Evolutionary conservation across 768 basidiomycete species (phyloP).

Genomic region (Lentinula raphanica): DNA sequence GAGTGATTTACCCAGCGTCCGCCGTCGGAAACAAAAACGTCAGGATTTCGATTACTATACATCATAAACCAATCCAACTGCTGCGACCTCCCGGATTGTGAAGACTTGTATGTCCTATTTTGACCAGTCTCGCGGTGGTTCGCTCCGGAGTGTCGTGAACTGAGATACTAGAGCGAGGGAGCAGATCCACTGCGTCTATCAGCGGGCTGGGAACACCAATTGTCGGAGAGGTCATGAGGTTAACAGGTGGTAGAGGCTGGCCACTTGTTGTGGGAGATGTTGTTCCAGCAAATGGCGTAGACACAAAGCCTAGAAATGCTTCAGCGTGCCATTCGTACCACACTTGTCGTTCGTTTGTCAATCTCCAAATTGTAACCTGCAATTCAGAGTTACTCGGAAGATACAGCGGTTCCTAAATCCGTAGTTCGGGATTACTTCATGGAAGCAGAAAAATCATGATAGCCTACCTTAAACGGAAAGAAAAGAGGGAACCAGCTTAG

Average conservation of each 20-base stretch:
- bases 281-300: not conserved
- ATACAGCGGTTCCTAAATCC: slow-evolving; percentile 80
- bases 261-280: slow-evolving; percentile 14
- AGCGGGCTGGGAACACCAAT: slow-evolving; percentile 56
- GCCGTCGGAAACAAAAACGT: not conserved
- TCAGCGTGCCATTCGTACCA: slow-evolving; percentile 99
- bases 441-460: slow-evolving; percentile 1
- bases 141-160: slow-evolving; percentile 12
- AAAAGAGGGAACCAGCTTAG: slow-evolving; percentile 98
- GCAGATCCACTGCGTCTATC: slow-evolving; percentile 56
- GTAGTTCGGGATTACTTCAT: not conserved
- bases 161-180: slow-evolving; percentile 13
- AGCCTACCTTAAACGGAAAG: slow-evolving; percentile 82
- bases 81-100: slow-evolving; percentile 89
- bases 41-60: not conserved
- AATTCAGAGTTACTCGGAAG: slow-evolving; percentile 90
- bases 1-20: not conserved
- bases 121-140: slow-evolving; percentile 44
- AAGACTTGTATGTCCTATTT: slow-evolving; percentile 90
- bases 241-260: slow-evolving; percentile 11
- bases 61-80: slow-evolving; percentile 83
- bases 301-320: slow-evolving; percentile 56
- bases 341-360: slow-evolving; percentile 83
- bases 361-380: slow-evolving; percentile 89
- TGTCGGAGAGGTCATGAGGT: slow-evolving; percentile 17